phyloP scores from a whole-genome alignment of 2,329 filamentous ascomycete genomes.

The Purpureocillium lavendulum region DNA sequence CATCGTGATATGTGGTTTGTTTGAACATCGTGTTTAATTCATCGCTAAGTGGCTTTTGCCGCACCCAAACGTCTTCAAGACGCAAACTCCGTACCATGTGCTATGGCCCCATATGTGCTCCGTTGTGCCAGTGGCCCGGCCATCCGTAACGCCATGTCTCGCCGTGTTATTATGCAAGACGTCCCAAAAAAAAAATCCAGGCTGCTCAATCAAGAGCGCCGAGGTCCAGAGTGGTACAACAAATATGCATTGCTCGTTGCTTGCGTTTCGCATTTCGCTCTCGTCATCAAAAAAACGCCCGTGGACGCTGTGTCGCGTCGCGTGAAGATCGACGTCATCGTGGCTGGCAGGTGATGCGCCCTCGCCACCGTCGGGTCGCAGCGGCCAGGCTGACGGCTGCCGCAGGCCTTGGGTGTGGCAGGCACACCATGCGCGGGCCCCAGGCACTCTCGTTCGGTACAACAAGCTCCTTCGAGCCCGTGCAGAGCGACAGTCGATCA shows the following conservation, averaged over 20 bases:
- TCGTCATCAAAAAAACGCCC: not conserved
- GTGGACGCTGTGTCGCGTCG: no score
- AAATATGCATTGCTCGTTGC: constrained; percentile 1
- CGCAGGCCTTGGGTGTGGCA: no score
- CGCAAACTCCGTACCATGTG: not conserved
- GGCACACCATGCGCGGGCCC: no score
- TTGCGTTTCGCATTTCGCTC: not conserved
- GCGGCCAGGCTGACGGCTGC: no score
- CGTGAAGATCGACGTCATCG: not conserved
- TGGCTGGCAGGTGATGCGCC: not conserved
- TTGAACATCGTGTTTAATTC: not conserved
- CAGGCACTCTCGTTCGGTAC: no score
- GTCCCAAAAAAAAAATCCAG: not conserved
- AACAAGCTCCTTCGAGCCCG: no score
- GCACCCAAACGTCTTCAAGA: not conserved
- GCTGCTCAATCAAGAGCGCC: no score
- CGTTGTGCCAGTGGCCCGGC: no score
- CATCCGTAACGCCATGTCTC: constrained; percentile 4
- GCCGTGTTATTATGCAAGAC: constrained; percentile 5
- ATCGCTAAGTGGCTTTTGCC: not conserved
- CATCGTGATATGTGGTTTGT: not conserved
- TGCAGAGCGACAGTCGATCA: no score
- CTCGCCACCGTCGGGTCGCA: not conserved
- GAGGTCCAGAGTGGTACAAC: not conserved
- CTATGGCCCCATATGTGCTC: not conserved